Evolutionary conservation across 2,329 filamentous ascomycete species (phyloP).

Genomic region (Pseudopyrenochaeta lycopersici): DNA sequence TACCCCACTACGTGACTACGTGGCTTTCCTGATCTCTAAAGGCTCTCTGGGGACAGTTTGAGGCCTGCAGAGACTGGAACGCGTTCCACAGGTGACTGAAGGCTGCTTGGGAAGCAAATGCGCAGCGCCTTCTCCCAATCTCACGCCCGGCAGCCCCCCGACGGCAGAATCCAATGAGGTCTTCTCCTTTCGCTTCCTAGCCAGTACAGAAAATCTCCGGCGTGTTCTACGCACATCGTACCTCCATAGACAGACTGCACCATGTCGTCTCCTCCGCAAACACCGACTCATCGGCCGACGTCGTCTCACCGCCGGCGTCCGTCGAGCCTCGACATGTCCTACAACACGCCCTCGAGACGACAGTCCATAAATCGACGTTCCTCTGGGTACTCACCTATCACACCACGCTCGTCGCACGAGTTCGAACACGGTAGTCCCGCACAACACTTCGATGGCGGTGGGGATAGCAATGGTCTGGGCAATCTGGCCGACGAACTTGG

Average conservation of each 20-base stretch:
- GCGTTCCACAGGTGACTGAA: slow-evolving; percentile 1
- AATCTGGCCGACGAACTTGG: slow-evolving; percentile 84
- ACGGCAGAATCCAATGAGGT: slow-evolving; percentile 19
- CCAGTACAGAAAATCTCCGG: slow-evolving; percentile 10
- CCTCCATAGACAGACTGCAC: slow-evolving; percentile 12
- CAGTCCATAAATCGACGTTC: slow-evolving; percentile 51
- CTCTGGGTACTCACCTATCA: slow-evolving; percentile 58
- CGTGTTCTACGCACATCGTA: slow-evolving; percentile 8
- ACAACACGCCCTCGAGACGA: slow-evolving; percentile 45
- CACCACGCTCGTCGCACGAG: slow-evolving; percentile 51
- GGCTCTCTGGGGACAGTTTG: background rate
- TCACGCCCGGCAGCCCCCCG: slow-evolving; percentile 18
- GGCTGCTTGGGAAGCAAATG: slow-evolving; percentile 13
- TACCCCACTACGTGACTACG: slow-evolving; percentile 18
- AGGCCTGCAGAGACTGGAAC: background rate
- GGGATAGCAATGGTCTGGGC: slow-evolving; percentile 68
- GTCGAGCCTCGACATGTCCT: slow-evolving; percentile 55
- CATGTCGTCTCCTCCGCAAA: slow-evolving; percentile 55
- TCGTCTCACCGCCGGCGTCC: slow-evolving; percentile 50
- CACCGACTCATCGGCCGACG: slow-evolving; percentile 47
- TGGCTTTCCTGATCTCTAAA: slow-evolving; percentile 5
- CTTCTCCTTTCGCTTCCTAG: slow-evolving; percentile 10
- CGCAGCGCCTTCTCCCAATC: slow-evolving; percentile 15
- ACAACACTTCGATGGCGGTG: slow-evolving; percentile 49
- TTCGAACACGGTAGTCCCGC: slow-evolving; percentile 51